Evolutionary conservation across 1,284 basidiomycete species (phyloP).

Genomic region (Paramarasmius palmivorus): DNA sequence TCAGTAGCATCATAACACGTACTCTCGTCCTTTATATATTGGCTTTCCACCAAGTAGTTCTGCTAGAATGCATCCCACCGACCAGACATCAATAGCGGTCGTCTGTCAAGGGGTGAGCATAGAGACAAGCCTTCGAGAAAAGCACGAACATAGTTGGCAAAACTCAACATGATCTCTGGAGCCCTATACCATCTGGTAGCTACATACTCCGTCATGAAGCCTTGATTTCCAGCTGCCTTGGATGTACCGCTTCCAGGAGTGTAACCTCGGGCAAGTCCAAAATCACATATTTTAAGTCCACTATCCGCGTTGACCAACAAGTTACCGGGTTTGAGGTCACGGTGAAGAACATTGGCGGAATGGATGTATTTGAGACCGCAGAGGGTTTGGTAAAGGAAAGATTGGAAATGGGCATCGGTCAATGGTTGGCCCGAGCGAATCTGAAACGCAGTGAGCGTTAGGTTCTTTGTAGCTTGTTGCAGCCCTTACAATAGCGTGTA

Average conservation of each 20-base stretch:
- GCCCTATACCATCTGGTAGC: conserved; percentile 98
- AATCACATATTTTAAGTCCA: conserved; percentile 98
- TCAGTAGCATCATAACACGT: conserved; percentile 28
- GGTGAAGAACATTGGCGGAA: conserved; percentile 96
- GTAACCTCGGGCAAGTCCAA: conserved; percentile 95
- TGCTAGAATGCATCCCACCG: conserved; percentile 96
- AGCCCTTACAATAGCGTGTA: conserved; percentile 89
- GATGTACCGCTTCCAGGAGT: conserved; percentile 76
- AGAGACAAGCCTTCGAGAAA: conserved; percentile 12
- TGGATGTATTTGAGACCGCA: conserved; percentile 99
- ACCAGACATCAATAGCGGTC: conserved; percentile 95
- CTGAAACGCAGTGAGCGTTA: conserved; percentile 38
- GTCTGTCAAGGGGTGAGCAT: conserved; percentile 46
- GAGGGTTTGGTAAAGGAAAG: conserved; percentile 98
- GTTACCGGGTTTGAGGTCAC: conserved; percentile 97
- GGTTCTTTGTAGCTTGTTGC: neutral
- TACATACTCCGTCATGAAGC: conserved; percentile 99
- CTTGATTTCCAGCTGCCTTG: conserved; percentile 77
- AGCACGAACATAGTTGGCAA: conserved; percentile 85
- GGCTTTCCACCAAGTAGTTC: conserved; percentile 96
- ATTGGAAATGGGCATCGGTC: conserved; percentile 98
- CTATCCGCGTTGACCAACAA: conserved; percentile 98
- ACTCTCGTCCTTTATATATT: conserved; percentile 98
- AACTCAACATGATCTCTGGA: conserved; percentile 97
- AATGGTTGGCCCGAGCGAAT: conserved; percentile 97